Base-by-base conservation (phyloP, 345 rosid species). In the Clausena lansium region DNA sequence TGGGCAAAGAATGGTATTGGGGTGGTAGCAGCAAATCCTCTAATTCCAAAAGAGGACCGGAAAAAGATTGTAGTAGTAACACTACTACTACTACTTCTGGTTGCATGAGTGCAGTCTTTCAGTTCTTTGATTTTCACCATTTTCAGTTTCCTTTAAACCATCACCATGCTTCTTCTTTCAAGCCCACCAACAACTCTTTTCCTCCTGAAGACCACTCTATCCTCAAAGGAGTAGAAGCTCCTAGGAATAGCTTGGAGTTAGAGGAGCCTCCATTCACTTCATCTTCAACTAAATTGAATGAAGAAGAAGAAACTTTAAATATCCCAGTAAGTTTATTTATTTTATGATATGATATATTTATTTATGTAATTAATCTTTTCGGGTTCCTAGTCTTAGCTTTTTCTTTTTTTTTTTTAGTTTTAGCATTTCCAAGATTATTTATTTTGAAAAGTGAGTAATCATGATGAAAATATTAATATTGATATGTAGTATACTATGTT, bases 171-270 rank as follows among this genome's bases (percentile, higher is more conserved):
- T 73, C 89, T 73, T 80, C 94, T 80, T 85, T 88, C 62, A 85
- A 89, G 66, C 82, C 85, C 76, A 62, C 15, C 17, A 4, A 19
- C 38, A 47, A 25, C 28, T 75, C 86, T 60, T 78, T 78, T 19
- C 69, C 75, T 17, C 76, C 71, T 73, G 78, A 74, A 7, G 81
- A 77, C 28, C 74, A 67, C 38, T 24, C 76, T 45, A 39, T 73
- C n/a, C 76, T 68, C 67, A 84, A 90, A 84, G 97, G 95, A 58
- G 76, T 81, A 10, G 98, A 89, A 67, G 97, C 94, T 57, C 93
- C 97, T 6, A 88, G 93, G 79, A 91, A 93, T 81, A 93, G 96
- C 89, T 90, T 95, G 82, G 99, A 95, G 76, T 84, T 81, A 24
- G 93, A 87, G 73, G 86, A 85, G 62, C 69, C 85, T 83, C 73